Percentiles rank a stretch among this genome's conserved stretches.
These are phyloP conservation scores for Lolium rigidum DNA, from an alignment of 176 grass and related monocot species.

Conservation along the genomic window DNA sequence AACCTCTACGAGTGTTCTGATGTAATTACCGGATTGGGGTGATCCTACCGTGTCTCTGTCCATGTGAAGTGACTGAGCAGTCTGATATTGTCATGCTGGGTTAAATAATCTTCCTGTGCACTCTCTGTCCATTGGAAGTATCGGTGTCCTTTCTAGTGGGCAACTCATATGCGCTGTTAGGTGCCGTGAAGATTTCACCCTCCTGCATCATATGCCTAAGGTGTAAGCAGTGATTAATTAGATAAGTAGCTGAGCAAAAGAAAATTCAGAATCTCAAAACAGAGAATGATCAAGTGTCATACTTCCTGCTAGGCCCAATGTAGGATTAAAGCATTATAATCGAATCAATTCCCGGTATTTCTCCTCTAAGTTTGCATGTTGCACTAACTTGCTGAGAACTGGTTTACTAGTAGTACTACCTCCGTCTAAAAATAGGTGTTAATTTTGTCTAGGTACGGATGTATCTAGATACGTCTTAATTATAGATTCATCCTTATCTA, in stretches of 20 bases:
- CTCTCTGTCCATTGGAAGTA: background rate
- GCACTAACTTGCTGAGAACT: too few species aligned
- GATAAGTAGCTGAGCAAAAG: background rate
- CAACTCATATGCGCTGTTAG: background rate
- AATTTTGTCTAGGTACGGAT: too few species aligned
- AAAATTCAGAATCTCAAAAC: background rate
- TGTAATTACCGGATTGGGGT: background rate
- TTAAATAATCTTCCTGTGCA: background rate
- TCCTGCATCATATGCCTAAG: background rate
- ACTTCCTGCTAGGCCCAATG: background rate
- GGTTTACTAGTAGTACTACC: too few species aligned
- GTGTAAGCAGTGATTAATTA: slow-evolving; percentile 20
- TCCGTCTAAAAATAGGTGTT: too few species aligned
- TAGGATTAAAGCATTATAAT: background rate
- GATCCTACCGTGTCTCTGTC: background rate
- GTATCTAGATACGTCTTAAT: too few species aligned
- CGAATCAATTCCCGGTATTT: background rate
- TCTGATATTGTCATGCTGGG: background rate
- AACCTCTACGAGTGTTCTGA: background rate
- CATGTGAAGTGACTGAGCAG: background rate
- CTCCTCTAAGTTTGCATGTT: too few species aligned
- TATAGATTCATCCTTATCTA: too few species aligned
- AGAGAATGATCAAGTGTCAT: too few species aligned
- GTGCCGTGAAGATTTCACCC: background rate
- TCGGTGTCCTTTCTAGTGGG: background rate